A percentile compares a stretch with the other conserved stretches of the same genome.
These are phyloP conservation scores for Angophora floribunda DNA, from an alignment of 345 rosid species.

Conservation along the genomic window DNA sequence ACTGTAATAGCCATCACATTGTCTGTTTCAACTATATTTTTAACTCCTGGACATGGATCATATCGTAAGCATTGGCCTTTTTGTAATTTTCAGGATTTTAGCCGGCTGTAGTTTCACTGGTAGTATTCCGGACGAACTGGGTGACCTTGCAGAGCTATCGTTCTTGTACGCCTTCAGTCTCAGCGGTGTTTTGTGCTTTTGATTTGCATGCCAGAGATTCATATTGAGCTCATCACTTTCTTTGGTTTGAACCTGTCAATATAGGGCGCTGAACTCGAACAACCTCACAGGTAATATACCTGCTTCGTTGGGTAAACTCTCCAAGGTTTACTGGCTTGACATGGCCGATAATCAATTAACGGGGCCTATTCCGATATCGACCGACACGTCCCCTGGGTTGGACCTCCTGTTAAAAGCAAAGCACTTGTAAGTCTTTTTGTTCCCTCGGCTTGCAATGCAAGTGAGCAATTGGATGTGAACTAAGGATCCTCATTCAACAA, in stretches of 20 bases:
- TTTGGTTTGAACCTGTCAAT: conserved; percentile 9
- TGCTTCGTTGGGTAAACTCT: conserved; percentile 70
- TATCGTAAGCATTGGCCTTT: neutral
- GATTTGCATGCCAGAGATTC: neutral
- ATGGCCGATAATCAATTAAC: conserved; percentile 82
- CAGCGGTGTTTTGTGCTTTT: neutral
- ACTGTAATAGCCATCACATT: conserved; percentile 36
- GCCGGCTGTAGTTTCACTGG: conserved; percentile 89
- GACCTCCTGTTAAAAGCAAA: conserved; percentile 72
- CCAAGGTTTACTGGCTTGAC: conserved; percentile 87
- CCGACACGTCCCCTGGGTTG: conserved; percentile 50
- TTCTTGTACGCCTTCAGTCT: conserved; percentile 57
- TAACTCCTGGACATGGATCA: neutral
- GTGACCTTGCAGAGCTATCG: conserved; percentile 67
- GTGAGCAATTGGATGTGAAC: neutral
- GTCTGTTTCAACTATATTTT: neutral
- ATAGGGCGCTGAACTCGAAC: conserved; percentile 85
- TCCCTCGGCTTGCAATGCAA: neutral
- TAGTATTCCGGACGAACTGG: conserved; percentile 70
- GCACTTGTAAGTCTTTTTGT: conserved; percentile 68
- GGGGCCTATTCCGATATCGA: conserved; percentile 73
- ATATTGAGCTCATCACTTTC: neutral
- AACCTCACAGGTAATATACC: conserved; percentile 81
- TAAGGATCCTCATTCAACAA: neutral
- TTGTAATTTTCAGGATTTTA: conserved; percentile 43